These are phyloP conservation scores for Flaveria floridana DNA, from an alignment of 140 eudicot genomes.

Conservation along the genomic window DNA sequence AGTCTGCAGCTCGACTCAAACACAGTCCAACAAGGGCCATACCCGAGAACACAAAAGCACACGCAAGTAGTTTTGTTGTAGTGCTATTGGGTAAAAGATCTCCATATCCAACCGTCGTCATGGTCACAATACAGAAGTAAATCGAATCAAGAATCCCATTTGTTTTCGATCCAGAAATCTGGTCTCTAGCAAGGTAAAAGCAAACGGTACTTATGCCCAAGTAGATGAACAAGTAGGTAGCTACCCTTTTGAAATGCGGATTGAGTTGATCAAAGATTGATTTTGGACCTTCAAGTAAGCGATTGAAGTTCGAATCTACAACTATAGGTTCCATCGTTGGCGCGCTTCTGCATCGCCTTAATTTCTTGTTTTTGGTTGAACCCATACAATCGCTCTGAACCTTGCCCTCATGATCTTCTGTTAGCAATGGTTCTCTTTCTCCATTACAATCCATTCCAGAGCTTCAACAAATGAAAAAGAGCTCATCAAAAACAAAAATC, in stretches of 20 bases:
- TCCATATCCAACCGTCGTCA: conserved; percentile 99
- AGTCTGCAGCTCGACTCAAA: conserved; percentile 77
- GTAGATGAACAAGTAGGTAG: conserved; percentile 47
- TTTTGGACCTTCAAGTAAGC: conserved; percentile 24
- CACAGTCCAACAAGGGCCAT: conserved; percentile 70
- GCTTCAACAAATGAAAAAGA: conserved; percentile 9
- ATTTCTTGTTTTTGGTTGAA: conserved; percentile 44
- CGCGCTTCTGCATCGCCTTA: conserved; percentile 69
- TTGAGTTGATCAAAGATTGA: conserved; percentile 45
- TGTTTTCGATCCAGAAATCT: conserved; percentile 60
- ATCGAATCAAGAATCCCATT: conserved; percentile 60
- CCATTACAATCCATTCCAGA: conserved; percentile 38
- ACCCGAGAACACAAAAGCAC: conserved; percentile 85
- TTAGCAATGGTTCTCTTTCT: conserved; percentile 42
- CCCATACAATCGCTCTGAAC: conserved; percentile 2
- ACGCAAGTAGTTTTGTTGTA: conserved; percentile 73
- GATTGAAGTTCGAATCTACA: conserved; percentile 36
- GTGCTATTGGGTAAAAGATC: conserved; percentile 72
- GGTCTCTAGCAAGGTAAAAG: conserved; percentile 60
- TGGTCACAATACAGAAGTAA: conserved; percentile 88
- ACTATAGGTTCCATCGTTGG: conserved; percentile 52
- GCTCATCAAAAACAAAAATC: background rate
- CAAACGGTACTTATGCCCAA: conserved; percentile 51
- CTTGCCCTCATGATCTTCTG: conserved; percentile 12
- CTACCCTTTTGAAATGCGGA: conserved; percentile 56